Base-by-base conservation (phyloP, 2,329 filamentous ascomycete species). In the Hypocrella siamensis region DNA sequence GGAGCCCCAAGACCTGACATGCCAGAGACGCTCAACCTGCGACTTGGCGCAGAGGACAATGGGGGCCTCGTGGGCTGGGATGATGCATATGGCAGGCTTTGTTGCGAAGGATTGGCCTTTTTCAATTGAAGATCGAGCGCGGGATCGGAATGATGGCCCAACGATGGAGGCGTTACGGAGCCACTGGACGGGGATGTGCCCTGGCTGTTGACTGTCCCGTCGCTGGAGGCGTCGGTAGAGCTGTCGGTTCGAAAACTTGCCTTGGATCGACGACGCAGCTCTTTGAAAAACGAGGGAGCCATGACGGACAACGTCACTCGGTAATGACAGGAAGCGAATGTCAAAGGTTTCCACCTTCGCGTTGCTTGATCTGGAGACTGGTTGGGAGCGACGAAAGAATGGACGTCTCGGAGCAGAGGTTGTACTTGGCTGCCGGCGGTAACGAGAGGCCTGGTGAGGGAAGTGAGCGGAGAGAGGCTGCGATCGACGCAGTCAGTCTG, bases 181-280 rank as follows among this genome's bases (percentile, higher is more conserved):
- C 75, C 82, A 48, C 67, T 79, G 10, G 72, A 74, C 24, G 70
- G 69, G 32, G 72, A 65, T 19, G 70, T 73, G 43, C 65, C 68
- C 43, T 70, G 65, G 46, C 63, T 68, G 26, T 26, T 26, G n/a
- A 55, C 54, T 43, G 61, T 63, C 39, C 65, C 67, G 47, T 73
- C 71, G 50, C 70, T 75, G 29, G 69, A 71, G 7, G 65, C 66
- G 44, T 78, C 71, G 30, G 66, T 71, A 26, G 73, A 72, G 38
- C 63, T 65, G 26, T 70, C 67, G 30, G 72, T 75, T 36, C 69
- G 73, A 56, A 85, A 78, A 61, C 75, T 85, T 38, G 75, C 70
- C 52, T 67, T 77, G 35, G 81, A 90, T 44, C 78, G 76, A 44
- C 82, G 73, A 44, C 82, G 79, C 35, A 93, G 58, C 48, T 79